Evolutionary conservation across 768 basidiomycete genomes (phyloP), one percentile per base, ranked within the genome.

Genomic region (Glaciozyma martinii): DNA sequence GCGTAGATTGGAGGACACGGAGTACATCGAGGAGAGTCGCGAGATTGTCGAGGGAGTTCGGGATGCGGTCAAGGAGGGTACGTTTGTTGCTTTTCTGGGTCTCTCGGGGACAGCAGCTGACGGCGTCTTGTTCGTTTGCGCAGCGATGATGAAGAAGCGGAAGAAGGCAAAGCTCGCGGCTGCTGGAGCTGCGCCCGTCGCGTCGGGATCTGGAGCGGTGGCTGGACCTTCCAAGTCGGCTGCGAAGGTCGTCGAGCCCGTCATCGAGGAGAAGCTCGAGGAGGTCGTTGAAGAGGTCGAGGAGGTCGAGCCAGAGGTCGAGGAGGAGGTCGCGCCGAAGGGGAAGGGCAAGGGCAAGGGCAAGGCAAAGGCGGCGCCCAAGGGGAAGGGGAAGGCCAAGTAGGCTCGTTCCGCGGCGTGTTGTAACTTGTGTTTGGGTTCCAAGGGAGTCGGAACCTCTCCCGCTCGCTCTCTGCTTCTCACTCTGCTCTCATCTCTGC

Each of bases 1-100:
- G 74, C 88, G 89, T 71, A 83, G 89, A 32, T 85, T 98, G 54
- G 92, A 97, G 56, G 94, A 99, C 73, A 86, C 84, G 4, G 87
- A 91, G 76, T 99, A 87, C 74, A 75, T 99, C 46, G 92, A 97
- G 75, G 86, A 94, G 78, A 91, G 86, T 71, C 80, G 83, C 75
- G 91, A 95, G 73, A 83, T 98, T 32, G 89, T 90, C 3, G 92
- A 94, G 70, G 85, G 82, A 68, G 93, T 97, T 33, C 89, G 89
- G 79, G 90, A 81, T 62, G 94, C 94, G 5, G 94, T 99, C 18
- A 81, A 86, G 55, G 82, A 83, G 44, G 94, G 90, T 90, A 75
- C 70, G 81, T 77, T 37, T 30, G 5, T 43, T 1, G 32, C 40
- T 29, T 53, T 53, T 25, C 37, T 12, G 8, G 8, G 12, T 25